phyloP scores from a whole-genome alignment of 2,329 filamentous ascomycete species.

The Tolypocladium guangdongense region DNA sequence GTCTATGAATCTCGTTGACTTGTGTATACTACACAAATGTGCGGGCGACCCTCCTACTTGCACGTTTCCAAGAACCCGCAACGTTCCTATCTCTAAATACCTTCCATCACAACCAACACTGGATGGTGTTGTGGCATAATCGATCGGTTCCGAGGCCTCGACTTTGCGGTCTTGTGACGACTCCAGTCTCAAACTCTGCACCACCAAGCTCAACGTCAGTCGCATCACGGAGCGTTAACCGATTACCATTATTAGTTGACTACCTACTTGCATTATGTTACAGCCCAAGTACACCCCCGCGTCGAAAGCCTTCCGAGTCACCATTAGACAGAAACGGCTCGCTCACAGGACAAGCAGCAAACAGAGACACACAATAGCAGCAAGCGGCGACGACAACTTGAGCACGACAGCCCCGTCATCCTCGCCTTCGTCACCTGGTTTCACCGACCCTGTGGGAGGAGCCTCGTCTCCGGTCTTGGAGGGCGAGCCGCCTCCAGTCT shows the following conservation, averaged over 20 bases:
- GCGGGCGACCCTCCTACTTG: too few relatives aligned
- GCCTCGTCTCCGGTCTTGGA: slow-evolving; percentile 1
- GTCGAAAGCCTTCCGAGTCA: not conserved
- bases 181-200: not conserved
- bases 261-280: not conserved
- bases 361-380: slow-evolving; percentile 5
- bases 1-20: too few relatives aligned
- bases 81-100: too few relatives aligned
- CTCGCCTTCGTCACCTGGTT: not conserved
- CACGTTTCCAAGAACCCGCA: too few relatives aligned
- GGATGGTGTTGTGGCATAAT: too few relatives aligned
- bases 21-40: too few relatives aligned
- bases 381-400: slow-evolving; percentile 5
- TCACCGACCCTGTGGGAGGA: not conserved
- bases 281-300: not conserved
- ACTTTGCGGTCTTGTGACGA: too few relatives aligned
- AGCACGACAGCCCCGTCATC: slow-evolving; percentile 2
- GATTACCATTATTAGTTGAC: not conserved
- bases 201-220: too few relatives aligned
- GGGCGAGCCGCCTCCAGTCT: not conserved
- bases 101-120: too few relatives aligned
- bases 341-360: slow-evolving; percentile 6
- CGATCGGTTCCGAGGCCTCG: too few relatives aligned
- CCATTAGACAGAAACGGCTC: not conserved
- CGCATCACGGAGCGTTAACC: not conserved